phyloP scores from a whole-genome alignment of 192 early-diverging fungal genomes.

The Rhizophlyctis rosea region DNA sequence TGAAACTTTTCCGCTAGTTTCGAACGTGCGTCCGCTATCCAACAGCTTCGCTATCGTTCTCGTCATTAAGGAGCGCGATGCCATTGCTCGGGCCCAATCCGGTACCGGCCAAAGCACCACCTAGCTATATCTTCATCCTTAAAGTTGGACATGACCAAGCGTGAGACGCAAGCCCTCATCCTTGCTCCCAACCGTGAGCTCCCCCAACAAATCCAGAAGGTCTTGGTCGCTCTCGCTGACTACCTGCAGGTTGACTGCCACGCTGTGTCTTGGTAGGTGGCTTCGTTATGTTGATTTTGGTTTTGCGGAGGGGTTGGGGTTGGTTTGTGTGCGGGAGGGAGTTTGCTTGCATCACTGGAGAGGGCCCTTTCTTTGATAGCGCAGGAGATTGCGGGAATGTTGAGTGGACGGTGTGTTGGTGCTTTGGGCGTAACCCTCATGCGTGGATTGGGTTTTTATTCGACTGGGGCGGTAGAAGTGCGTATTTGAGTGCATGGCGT shows the following conservation, averaged over 20 bases:
- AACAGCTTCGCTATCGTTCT: slow-evolving; percentile 94
- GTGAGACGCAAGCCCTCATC: slow-evolving; percentile 90
- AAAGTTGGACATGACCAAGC: slow-evolving; percentile 73
- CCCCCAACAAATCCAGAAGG: slow-evolving; percentile 97
- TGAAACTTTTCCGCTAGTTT: slow-evolving; percentile 58
- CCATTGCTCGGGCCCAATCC: slow-evolving; percentile 99
- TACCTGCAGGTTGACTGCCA: slow-evolving; percentile 94
- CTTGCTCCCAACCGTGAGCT: slow-evolving; percentile 97
- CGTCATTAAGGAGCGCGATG: slow-evolving; percentile 92
- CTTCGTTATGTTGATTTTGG: too few relatives aligned
- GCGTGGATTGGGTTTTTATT: too few relatives aligned
- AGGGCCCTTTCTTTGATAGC: too few relatives aligned
- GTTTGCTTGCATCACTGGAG: too few relatives aligned
- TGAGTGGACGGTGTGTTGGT: too few relatives aligned
- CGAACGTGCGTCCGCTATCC: slow-evolving; percentile 94
- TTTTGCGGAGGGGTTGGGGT: too few relatives aligned
- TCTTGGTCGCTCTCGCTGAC: slow-evolving; percentile 88
- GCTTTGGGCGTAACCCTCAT: too few relatives aligned
- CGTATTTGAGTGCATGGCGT: too few relatives aligned
- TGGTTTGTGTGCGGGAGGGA: too few relatives aligned
- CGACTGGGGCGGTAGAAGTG: too few relatives aligned
- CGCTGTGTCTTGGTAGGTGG: too few relatives aligned
- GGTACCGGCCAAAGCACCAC: slow-evolving; percentile 99
- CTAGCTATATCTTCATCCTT: slow-evolving; percentile 98
- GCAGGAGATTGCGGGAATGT: too few relatives aligned